Base-by-base conservation (phyloP, 257 asterid genomes). In the Nicotiana attenuata region DNA sequence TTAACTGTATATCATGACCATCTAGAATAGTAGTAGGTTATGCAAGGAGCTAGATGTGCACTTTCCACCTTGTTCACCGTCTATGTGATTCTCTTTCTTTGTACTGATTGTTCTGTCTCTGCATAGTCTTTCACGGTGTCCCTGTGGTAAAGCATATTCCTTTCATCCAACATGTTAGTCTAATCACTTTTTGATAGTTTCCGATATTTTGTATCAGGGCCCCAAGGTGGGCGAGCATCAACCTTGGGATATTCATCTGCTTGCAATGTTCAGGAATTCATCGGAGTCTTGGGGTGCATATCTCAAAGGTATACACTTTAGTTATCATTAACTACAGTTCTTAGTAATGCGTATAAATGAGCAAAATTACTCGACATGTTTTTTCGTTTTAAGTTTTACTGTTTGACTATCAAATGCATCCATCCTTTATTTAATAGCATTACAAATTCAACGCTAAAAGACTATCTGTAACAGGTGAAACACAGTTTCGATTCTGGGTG, bases 191-290 rank as follows among this genome's bases (percentile, higher is more conserved):
- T 67, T 35, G n/a, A 28, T 35, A 45, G 55, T 68, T 83, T 68
- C 28, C 7, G 53, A 71, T 56, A 80, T 38, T 20, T 81, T 22
- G 61, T 83, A 80, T 38, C 92, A 96, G 98, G 93, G 97, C 95
- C 38, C 99, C 98, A 20, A 82, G 97, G 71, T 96, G 98, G 99
- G 97, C 98, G 24, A 96, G 99, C 80, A 84, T 94, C 85, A 96
- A 96, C 90, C 93, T 96, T 5, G 99, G 99, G 53, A 87, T 92
- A 85, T 96, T 94, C 85, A 92, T 96, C 87, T 94, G 99, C 83
- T 81, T 96, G 97, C 93, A 88, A 82, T 96, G 98, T 82, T 96
- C 99, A 31, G 97, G 98, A 63, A 89, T 92, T 82, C 99, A 96
- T 84, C 89, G 97, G 80, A 92, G 97, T 87, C 97, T 96, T 28